Percentiles rank a stretch among this genome's conserved stretches.
Conservation (phyloP, 2,329 filamentous ascomycete species). For the Leptographium wingfieldii region DNA sequence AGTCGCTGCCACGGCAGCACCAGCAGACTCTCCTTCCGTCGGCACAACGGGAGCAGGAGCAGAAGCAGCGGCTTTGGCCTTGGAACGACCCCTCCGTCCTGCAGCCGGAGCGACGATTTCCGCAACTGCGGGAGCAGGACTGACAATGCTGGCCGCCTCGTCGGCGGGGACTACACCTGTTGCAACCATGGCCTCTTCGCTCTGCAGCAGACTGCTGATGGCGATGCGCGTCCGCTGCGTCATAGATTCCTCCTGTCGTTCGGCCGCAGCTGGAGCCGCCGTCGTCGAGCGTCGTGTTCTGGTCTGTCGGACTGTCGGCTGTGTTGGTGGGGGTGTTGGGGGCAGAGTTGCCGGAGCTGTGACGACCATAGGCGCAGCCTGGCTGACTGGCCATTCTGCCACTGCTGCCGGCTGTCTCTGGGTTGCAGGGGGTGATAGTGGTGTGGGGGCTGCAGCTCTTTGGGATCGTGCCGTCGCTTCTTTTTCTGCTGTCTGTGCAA, state of each 20-base stretch:
- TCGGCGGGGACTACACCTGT: not conserved
- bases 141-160: not conserved
- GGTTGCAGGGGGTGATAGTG: too few species aligned
- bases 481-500: too few species aligned
- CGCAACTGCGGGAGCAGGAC: too few species aligned
- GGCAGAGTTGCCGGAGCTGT: not conserved
- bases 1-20: not conserved
- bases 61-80: not conserved
- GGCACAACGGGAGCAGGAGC: too few species aligned
- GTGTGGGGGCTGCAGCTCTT: not conserved
- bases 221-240: constrained; percentile 10
- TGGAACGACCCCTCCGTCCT: not conserved
- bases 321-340: not conserved
- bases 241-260: not conserved
- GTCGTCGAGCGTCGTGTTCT: not conserved
- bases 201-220: constrained; percentile 4
- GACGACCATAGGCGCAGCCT: not conserved
- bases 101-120: not conserved
- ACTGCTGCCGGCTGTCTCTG: not conserved
- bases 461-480: not conserved
- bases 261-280: not conserved
- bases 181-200: not conserved
- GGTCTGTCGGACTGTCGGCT: not conserved
- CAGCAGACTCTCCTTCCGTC: too few species aligned
- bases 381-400: not conserved